phyloP scores from a whole-genome alignment of 1,284 basidiomycete species.

The Tilletia caries region DNA sequence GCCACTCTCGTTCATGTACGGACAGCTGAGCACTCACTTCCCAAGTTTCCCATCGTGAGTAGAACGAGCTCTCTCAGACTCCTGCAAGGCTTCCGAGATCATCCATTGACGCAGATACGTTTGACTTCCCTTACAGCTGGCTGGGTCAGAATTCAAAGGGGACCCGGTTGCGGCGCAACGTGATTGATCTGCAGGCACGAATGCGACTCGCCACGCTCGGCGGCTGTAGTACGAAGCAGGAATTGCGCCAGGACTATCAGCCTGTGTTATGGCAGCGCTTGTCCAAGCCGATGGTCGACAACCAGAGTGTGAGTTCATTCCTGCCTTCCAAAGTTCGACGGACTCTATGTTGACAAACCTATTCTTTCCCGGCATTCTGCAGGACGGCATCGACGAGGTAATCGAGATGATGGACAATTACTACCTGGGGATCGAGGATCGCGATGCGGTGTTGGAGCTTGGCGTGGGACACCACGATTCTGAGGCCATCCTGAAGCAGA shows the following conservation, averaged over 20 bases:
- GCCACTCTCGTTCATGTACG: conserved; percentile 42
- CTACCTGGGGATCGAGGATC: conserved; percentile 86
- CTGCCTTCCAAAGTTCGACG: background rate
- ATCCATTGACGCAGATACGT: background rate
- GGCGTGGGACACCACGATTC: conserved; percentile 78
- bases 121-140: conserved; percentile 65
- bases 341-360: background rate
- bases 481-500: conserved; percentile 69
- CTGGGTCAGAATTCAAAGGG: conserved; percentile 95
- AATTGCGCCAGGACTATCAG: conserved; percentile 86
- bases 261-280: conserved; percentile 77
- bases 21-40: conserved; percentile 18
- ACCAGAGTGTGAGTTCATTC: conserved; percentile 58
- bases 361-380: conserved; percentile 12
- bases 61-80: too few relatives aligned
- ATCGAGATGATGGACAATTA: conserved; percentile 91
- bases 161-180: conserved; percentile 72
- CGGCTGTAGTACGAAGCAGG: conserved; percentile 63
- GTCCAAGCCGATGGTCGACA: conserved; percentile 69
- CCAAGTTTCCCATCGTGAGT: conserved; percentile 35
- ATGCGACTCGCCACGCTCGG: conserved; percentile 92
- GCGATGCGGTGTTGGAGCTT: conserved; percentile 90
- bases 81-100: too few relatives aligned
- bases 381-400: conserved; percentile 75
- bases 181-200: conserved; percentile 85